These are phyloP conservation scores for Posidonia oceanica DNA, from an alignment of 116 monocot species.

Conservation along the genomic window DNA sequence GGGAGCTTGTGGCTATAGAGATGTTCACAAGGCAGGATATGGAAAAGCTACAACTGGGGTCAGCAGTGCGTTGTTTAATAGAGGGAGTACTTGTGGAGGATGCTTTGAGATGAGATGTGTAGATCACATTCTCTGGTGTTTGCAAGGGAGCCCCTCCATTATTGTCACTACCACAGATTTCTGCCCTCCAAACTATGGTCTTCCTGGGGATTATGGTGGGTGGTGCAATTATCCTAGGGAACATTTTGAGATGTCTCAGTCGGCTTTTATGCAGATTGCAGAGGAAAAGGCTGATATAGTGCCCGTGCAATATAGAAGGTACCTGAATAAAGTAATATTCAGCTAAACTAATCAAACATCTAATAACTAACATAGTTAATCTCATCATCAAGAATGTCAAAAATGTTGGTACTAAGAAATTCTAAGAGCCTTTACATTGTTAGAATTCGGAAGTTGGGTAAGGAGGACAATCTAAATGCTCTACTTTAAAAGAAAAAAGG, in stretches of 20 bases:
- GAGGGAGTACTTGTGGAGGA: constrained; percentile 52
- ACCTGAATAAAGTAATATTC: background rate
- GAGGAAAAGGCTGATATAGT: constrained; percentile 41
- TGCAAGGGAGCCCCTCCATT: constrained; percentile 56
- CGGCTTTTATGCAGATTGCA: constrained; percentile 49
- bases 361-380: too few relatives aligned
- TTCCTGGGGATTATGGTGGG: constrained; percentile 63
- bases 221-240: constrained; percentile 87
- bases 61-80: constrained; percentile 54
- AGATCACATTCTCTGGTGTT: constrained; percentile 76
- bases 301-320: constrained; percentile 88
- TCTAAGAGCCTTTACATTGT: too few relatives aligned
- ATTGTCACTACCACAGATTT: constrained; percentile 74
- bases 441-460: too few relatives aligned
- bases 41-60: constrained; percentile 30
- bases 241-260: constrained; percentile 66
- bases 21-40: constrained; percentile 27
- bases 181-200: constrained; percentile 85
- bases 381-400: too few relatives aligned
- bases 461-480: too few relatives aligned
- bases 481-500: too few relatives aligned
- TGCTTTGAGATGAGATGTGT: constrained; percentile 93
- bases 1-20: constrained; percentile 80
- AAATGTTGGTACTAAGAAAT: background rate
- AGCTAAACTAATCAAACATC: too few relatives aligned